These are phyloP conservation scores for Pleurotus tuoliensis DNA, from an alignment of 768 basidiomycete species.

Conservation along the genomic window DNA sequence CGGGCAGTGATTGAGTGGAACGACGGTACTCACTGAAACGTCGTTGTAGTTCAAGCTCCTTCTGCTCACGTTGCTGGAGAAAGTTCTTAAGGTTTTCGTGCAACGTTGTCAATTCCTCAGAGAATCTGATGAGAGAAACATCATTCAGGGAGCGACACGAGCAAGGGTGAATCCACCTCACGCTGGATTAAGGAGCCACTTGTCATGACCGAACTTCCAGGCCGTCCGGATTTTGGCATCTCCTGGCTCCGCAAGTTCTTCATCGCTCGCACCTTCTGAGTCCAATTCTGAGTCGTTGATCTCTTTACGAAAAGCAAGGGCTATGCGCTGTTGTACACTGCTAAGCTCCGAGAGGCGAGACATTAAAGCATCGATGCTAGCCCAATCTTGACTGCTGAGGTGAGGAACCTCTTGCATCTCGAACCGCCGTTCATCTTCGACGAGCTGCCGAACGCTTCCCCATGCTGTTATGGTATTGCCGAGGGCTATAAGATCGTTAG, in stretches of 20 bases:
- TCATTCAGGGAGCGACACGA: not conserved
- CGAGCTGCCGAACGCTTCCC: slow-evolving; percentile 44
- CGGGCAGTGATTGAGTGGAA: not conserved
- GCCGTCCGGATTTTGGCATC: not conserved
- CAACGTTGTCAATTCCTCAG: slow-evolving; percentile 43
- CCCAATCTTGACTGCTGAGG: slow-evolving; percentile 44
- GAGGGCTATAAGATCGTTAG: slow-evolving; percentile 62
- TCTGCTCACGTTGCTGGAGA: slow-evolving; percentile 37
- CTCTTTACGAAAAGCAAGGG: slow-evolving; percentile 36
- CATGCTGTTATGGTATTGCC: slow-evolving; percentile 60
- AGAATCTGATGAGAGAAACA: slow-evolving; percentile 45
- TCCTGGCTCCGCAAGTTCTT: not conserved
- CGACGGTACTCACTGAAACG: slow-evolving; percentile 45
- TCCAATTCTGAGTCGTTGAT: not conserved
- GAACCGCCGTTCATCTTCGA: slow-evolving; percentile 54
- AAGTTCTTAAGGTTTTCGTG: slow-evolving; percentile 46
- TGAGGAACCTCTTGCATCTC: slow-evolving; percentile 33
- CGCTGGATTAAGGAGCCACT: slow-evolving; percentile 67
- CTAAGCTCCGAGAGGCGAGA: slow-evolving; percentile 47
- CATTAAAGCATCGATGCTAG: slow-evolving; percentile 48
- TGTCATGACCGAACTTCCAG: slow-evolving; percentile 31
- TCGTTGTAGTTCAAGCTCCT: slow-evolving; percentile 52
- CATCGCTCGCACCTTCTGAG: not conserved
- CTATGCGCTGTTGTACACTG: slow-evolving; percentile 54
- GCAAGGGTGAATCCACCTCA: slow-evolving; percentile 24